Evolutionary conservation across 116 monocot species (phyloP), one percentile per base, ranked within the genome.

Genomic region (Papilionanthe hybrid): DNA sequence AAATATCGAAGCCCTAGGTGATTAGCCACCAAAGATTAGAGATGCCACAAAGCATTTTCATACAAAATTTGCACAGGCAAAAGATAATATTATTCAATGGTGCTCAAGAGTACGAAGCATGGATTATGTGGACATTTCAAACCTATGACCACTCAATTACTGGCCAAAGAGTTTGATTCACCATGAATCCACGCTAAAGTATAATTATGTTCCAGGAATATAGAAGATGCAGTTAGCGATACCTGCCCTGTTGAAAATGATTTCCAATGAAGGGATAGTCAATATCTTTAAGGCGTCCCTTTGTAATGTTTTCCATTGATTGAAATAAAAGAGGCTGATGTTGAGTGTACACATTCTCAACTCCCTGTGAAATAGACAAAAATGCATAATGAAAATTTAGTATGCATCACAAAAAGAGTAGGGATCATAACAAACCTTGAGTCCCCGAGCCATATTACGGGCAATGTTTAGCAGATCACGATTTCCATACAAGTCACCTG

Each of bases 331-430:
- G 95, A 80, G 99, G 92, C 83, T 99, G 99, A 55, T 99, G 99
- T 72, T 99, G 95, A 42, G 99, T 99, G 76, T 99, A 99, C 0
- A 99, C 99, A 85, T 99, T 99, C 84, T 99, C 99, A 79, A 95
- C 93, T 60, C 99, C 99, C 99, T 99, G 84, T 43, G 77, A 58
- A 29, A 82, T 78, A 82, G 60, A 27, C 1, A 25, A 77, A 37
- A 63, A 9, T 58, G 60, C 75, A 66, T 27, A 45, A 75, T 79
- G 75, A 76, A 78, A 56, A 65, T 44, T 57, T 13, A 17, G 28
- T 56, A 55, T 37, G 68, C 41, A 75, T 63, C 15, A 19, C 22
- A 75, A 79, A 7, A 79, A 63, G 19, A 41, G 20, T 30, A 60
- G 30, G 75, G 63, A 6, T 79, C 77, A 57, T 48, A 65, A 78